phyloP scores from a whole-genome alignment of 352 stramenopile genomes.

The Phytophthora litchii region DNA sequence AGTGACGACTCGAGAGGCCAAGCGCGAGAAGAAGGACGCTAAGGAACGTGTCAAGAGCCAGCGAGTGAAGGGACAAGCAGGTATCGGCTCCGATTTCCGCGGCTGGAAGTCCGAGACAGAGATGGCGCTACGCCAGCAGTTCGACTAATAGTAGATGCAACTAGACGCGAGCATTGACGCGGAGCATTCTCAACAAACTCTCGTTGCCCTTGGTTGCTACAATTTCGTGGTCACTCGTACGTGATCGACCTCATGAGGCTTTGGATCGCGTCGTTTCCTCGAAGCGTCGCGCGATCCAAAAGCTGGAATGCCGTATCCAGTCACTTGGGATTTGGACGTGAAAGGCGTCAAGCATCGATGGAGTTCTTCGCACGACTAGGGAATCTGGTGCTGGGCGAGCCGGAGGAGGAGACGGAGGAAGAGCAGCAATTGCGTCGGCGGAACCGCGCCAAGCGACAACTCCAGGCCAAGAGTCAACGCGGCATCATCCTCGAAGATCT shows the following conservation, averaged over 20 bases:
- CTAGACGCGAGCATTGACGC: background rate
- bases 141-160: conserved; percentile 48
- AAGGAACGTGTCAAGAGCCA: conserved; percentile 84
- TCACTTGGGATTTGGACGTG: conserved; percentile 10
- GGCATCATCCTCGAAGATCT: conserved; percentile 83
- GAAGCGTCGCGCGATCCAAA: too few relatives aligned
- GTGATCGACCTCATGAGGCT: too few relatives aligned
- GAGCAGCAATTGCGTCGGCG: conserved; percentile 51
- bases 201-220: too few relatives aligned
- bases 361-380: conserved; percentile 65
- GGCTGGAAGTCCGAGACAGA: conserved; percentile 82
- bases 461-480: conserved; percentile 80
- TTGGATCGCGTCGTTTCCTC: too few relatives aligned
- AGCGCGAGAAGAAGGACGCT: conserved; percentile 47
- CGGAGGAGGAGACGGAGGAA: conserved; percentile 62
- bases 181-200: too few relatives aligned
- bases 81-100: conserved; percentile 79
- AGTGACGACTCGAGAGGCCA: conserved; percentile 7
- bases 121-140: conserved; percentile 82
- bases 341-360: conserved; percentile 41
- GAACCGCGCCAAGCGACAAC: conserved; percentile 57
- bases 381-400: conserved; percentile 49
- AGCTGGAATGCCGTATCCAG: too few relatives aligned
- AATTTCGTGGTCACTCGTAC: too few relatives aligned
- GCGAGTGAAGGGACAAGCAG: conserved; percentile 69